Conservation (phyloP, 2,329 filamentous ascomycete genomes). For the Ophiocordyceps camponoti-floridani region DNA sequence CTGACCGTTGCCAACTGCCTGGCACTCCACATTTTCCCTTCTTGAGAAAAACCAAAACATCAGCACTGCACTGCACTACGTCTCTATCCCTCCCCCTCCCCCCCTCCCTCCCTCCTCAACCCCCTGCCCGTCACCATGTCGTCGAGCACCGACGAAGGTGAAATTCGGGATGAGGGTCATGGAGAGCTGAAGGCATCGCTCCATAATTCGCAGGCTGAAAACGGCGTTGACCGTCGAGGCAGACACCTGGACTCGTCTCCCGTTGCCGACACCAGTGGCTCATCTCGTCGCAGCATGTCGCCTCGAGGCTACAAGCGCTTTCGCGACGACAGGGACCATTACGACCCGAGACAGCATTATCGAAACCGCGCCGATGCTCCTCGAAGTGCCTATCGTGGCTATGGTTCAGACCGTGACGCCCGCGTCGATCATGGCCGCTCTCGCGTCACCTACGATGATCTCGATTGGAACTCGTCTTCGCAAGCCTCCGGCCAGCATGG, state of each 20-base stretch:
- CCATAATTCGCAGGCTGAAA: slow-evolving; percentile 54
- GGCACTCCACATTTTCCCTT: neutral
- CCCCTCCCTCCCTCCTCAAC: slow-evolving; percentile 1
- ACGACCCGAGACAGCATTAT: slow-evolving; percentile 39
- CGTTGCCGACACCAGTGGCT: slow-evolving; percentile 26
- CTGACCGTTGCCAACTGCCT: slow-evolving; percentile 15
- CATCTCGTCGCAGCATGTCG: slow-evolving; percentile 33
- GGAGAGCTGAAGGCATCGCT: slow-evolving; percentile 65
- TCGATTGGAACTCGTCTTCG: neutral
- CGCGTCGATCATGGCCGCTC: slow-evolving; percentile 1
- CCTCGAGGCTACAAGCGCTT: slow-evolving; percentile 50
- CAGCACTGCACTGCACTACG: neutral
- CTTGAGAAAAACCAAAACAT: neutral
- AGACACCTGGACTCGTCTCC: slow-evolving; percentile 53
- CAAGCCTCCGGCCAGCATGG: neutral
- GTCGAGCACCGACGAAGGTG: slow-evolving; percentile 67
- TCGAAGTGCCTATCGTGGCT: slow-evolving; percentile 21
- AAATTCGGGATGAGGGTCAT: slow-evolving; percentile 61
- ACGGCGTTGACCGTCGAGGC: slow-evolving; percentile 81
- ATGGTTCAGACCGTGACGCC: slow-evolving; percentile 10
- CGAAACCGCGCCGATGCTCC: slow-evolving; percentile 42
- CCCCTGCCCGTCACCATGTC: slow-evolving; percentile 12
- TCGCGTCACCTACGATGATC: slow-evolving; percentile 2
- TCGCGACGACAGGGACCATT: slow-evolving; percentile 41
- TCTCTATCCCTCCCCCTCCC: neutral